Evolutionary conservation across 805 yeast genomes (phyloP), one percentile per base, ranked within the genome.

Genomic region (Danielozyma ontarioensis): DNA sequence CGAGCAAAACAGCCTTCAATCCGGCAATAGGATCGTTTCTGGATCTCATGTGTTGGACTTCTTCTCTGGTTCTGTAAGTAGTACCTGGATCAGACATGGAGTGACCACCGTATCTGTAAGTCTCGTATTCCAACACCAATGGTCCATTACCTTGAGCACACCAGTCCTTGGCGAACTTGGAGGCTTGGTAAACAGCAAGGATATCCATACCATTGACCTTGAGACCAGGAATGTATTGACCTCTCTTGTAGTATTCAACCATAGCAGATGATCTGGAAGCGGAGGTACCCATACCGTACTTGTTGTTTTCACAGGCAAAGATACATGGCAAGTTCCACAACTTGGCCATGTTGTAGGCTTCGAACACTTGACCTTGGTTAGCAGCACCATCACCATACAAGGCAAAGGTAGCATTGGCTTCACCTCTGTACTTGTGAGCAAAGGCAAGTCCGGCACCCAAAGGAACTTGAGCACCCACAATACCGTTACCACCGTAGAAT

Each of bases 81-180:
- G 98, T 93, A 77, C 98, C 98, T 57, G 98, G 98, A 71, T 93
- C 98, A 50, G 97, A 90, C 97, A 93, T 93, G 51, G 98, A 93
- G 80, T 93, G 98, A 66, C 98, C 98, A 74, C 97, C 97, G 65
- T 93, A 93, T 77, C 98, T 84, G 74, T 93, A 93, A 52, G 98
- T 93, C 74, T 89, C 97, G 70, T 83, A 93, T 75, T 93, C 98
- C 50, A 93, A 59, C 34, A 93, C 96, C 50, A 93, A 68, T 45
- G 98, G 98, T 46, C 97, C 98, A 57, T 90, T 89, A 57, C 96
- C 96, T 41, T 80, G 70, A 42, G 83, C 74, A 64, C 85, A 74
- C 96, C 95, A 93, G 66, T 90, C 96, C 73, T 88, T 89, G 57
- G 97, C 97, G 55, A 85, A 93, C 69, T 83, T 85, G 52, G 96